Base-by-base conservation (phyloP, 2,329 filamentous ascomycete species). In the Claviceps citrina region DNA sequence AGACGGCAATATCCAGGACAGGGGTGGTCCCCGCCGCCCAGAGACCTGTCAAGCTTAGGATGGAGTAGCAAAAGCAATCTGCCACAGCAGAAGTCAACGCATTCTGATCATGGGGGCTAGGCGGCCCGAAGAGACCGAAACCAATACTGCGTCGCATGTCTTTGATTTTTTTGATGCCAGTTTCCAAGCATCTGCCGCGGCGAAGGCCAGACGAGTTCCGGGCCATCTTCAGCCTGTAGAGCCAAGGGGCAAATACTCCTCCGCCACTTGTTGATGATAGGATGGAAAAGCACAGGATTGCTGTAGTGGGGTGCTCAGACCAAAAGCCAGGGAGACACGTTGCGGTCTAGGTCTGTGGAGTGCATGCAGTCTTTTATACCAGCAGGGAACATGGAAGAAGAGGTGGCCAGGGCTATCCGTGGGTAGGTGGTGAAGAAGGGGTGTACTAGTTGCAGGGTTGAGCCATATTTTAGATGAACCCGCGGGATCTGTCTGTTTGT, bases 381-480 rank as follows among this genome's bases (percentile, higher is more conserved):
- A 20, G 35, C 39, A 42, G 42, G 42, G 39, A 24, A 37, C 39
- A 39, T 38, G 38, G 42, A 19, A 41, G 15, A 37, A 38, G 32
- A 32, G 42, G 28, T 26, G 16, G 30, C 27, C 20, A 40, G 31
- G 34, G 43, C 46, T 39, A 40, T 32, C 42, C 41, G 42, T 43
- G 42, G 45, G 49, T 47, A 43, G 48, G 46, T 49, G 45, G 30
- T 18, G 31, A 32, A 32, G 31, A 20, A 27, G 25, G 43, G 49
- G 47, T 51, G 52, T 53, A 51, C 54, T 46, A 51, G 44, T 48
- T 47, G 46, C 50, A 50, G 47, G 54, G 53, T 51, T 42, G n/a
- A 46, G 46, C 44, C 51, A 54, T 56, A 55, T 46, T n/a, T n/a
- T 45, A 49, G 51, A 42, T 38, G 18, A 41, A 33, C 19, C 32